A percentile compares a stretch with the other conserved stretches of the same genome.
phyloP scores from a whole-genome alignment of 345 rosid species.

The Luvunga scandens region DNA sequence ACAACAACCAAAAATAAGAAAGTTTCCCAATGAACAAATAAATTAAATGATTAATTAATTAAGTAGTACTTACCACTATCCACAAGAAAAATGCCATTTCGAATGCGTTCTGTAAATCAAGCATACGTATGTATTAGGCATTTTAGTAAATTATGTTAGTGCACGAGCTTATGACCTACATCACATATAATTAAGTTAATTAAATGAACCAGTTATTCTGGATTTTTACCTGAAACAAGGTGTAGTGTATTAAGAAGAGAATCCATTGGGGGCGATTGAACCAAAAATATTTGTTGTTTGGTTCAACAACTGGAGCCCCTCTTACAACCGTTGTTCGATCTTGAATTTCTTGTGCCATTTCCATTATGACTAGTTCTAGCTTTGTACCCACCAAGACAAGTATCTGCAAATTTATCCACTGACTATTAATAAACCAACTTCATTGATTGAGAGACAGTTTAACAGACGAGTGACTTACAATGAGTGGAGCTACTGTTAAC shows the following conservation, averaged over 20 bases:
- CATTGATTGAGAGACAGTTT: too few species aligned
- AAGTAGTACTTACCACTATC: constrained; percentile 32
- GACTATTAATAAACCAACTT: too few species aligned
- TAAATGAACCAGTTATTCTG: too few species aligned
- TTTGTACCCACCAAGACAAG: constrained; percentile 52
- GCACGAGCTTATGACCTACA: too few species aligned
- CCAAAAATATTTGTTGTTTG: constrained; percentile 58
- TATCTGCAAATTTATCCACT: constrained; percentile 30
- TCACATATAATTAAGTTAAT: too few species aligned
- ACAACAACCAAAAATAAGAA: too few species aligned
- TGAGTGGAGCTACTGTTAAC: constrained; percentile 38
- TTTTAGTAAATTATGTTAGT: too few species aligned
- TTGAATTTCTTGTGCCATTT: constrained; percentile 51
- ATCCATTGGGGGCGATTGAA: constrained; percentile 54
- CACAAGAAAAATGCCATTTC: constrained; percentile 55
- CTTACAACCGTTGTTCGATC: constrained; percentile 35
- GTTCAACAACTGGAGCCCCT: constrained; percentile 58
- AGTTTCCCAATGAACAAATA: too few species aligned
- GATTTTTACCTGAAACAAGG: constrained; percentile 38
- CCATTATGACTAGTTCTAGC: constrained; percentile 53
- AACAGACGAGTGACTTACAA: constrained; percentile 23
- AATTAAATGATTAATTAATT: not conserved
- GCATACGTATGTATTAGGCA: too few species aligned
- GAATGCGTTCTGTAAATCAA: constrained; percentile 42
- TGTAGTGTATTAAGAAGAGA: constrained; percentile 44